A percentile compares a stretch with the other conserved stretches of the same genome.
Conservation (phyloP, 495 filamentous ascomycete species). For the Trichoderma virens region DNA sequence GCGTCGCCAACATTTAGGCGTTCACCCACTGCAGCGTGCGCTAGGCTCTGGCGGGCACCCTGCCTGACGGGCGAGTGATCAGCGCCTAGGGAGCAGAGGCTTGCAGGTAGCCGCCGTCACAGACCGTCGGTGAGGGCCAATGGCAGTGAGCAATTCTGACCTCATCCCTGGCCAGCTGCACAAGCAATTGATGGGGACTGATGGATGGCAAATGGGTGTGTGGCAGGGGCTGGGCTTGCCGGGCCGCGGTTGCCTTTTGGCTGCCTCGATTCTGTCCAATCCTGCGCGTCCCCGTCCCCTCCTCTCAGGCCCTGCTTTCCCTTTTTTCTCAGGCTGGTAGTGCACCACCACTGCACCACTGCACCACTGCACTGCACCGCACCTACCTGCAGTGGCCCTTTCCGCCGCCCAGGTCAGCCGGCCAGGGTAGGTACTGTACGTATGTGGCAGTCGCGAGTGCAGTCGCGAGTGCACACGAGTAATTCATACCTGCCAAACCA, state of each 20-base stretch:
- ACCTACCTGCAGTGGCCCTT: no score
- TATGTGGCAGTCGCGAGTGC: no score
- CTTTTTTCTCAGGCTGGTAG: neutral
- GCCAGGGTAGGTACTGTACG: no score
- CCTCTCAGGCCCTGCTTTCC: neutral
- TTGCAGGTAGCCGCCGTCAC: slow-evolving; percentile 1
- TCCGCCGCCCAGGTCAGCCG: no score
- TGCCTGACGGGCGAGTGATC: slow-evolving; percentile 2
- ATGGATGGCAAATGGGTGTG: neutral
- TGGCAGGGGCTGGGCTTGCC: neutral
- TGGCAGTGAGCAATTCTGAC: neutral
- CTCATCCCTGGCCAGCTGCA: no score
- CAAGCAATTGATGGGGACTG: neutral
- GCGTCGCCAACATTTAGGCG: neutral
- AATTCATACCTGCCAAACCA: no score
- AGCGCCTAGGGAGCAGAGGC: neutral
- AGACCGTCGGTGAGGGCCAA: neutral
- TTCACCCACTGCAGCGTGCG: neutral
- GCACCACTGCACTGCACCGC: neutral
- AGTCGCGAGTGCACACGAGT: no score
- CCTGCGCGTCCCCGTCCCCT: neutral
- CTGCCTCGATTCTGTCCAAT: neutral
- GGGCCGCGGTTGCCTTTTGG: neutral
- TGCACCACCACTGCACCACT: neutral
- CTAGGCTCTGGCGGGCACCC: slow-evolving; percentile 3